Evolutionary conservation across 331 rosid species (phyloP).

Genomic region (Spiraea crenata): DNA sequence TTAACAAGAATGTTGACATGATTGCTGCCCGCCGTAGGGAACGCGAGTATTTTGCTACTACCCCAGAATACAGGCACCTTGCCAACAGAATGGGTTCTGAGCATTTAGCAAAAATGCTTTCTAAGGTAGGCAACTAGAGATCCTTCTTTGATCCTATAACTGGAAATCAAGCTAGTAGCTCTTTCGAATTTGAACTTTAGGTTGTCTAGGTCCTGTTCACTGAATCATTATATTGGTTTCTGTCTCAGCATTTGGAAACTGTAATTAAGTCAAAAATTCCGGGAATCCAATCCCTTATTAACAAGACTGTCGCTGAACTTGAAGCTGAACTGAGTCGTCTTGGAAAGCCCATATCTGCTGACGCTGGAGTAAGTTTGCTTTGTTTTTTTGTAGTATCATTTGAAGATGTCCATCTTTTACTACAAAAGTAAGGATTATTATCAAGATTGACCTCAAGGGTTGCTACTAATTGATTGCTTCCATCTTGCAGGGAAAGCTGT

Average conservation of each 20-base stretch:
- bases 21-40: slow-evolving; percentile 95
- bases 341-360: slow-evolving; percentile 86
- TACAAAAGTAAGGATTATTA: not conserved
- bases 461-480: slow-evolving; percentile 18
- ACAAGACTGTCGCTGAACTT: slow-evolving; percentile 74
- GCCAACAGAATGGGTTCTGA: slow-evolving; percentile 95
- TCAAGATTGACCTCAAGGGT: not conserved
- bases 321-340: slow-evolving; percentile 86
- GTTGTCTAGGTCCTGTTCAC: not conserved
- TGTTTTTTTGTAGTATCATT: slow-evolving; percentile 2
- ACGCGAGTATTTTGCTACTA: slow-evolving; percentile 69
- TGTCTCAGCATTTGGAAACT: slow-evolving; percentile 85
- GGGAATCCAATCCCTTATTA: slow-evolving; percentile 88
- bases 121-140: slow-evolving; percentile 55
- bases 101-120: slow-evolving; percentile 87
- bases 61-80: slow-evolving; percentile 91
- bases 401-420: not conserved
- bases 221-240: slow-evolving; percentile 15
- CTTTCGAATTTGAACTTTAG: not conserved
- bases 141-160: not conserved
- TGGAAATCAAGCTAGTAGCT: slow-evolving; percentile 4
- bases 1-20: slow-evolving; percentile 95
- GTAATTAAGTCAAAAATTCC: slow-evolving; percentile 97
- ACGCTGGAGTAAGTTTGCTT: slow-evolving; percentile 76
- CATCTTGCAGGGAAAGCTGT: slow-evolving; percentile 77